Conservation (phyloP, 2,329 filamentous ascomycete species). For the Ceratocystis smalleyi region DNA sequence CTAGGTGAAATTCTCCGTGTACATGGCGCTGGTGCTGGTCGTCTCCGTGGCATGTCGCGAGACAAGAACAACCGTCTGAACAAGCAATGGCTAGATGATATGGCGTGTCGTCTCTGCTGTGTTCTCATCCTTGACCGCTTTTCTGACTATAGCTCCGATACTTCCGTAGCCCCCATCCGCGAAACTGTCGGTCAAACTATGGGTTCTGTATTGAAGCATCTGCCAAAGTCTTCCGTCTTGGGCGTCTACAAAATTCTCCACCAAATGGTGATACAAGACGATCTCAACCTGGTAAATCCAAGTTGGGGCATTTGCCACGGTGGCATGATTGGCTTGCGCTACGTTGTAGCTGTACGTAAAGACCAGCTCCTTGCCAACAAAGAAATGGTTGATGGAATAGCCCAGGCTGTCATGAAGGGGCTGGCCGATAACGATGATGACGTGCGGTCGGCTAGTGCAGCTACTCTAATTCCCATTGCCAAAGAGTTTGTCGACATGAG, state of each 20-base stretch:
- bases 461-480: conserved; percentile 91
- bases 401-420: conserved; percentile 87
- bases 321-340: conserved; percentile 91
- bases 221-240: conserved; percentile 64
- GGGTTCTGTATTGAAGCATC: conserved; percentile 72
- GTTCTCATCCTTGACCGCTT: conserved; percentile 97
- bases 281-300: conserved; percentile 55
- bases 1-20: conserved; percentile 78
- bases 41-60: conserved; percentile 52
- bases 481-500: conserved; percentile 84
- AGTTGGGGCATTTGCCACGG: conserved; percentile 95
- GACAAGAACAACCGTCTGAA: conserved; percentile 67
- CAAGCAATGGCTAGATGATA: conserved; percentile 75
- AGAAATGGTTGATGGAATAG: conserved; percentile 80
- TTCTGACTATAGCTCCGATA: conserved; percentile 94
- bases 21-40: conserved; percentile 80
- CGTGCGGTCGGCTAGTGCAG: conserved; percentile 88
- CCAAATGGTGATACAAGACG: conserved; percentile 80
- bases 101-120: conserved; percentile 86
- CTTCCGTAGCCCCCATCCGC: conserved; percentile 85
- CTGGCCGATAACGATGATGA: conserved; percentile 85
- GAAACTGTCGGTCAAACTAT: conserved; percentile 91
- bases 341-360: conserved; percentile 87
- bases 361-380: conserved; percentile 74
- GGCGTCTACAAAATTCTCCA: conserved; percentile 73